Conservation (phyloP, 2,329 filamentous ascomycete species). For the Lachnellula suecica region DNA sequence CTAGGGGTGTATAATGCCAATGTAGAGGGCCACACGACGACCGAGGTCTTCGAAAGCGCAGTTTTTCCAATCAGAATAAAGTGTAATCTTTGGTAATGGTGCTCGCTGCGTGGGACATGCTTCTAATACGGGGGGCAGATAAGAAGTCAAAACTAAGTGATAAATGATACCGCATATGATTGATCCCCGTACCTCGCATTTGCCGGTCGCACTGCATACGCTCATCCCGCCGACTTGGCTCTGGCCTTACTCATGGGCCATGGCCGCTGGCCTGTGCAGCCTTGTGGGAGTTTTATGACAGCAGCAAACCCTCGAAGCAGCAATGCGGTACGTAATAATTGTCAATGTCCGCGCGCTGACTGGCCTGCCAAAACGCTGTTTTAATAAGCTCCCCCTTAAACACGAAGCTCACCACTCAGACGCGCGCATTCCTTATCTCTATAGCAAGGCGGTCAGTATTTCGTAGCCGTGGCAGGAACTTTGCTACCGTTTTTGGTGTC, state of each 20-base stretch:
- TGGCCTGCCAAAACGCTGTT: conserved; percentile 3
- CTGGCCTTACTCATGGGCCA: not conserved
- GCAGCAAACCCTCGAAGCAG: conserved; percentile 24
- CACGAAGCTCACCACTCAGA: conserved; percentile 4
- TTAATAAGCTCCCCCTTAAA: not conserved
- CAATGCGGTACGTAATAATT: conserved; percentile 28
- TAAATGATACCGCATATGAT: too few relatives aligned
- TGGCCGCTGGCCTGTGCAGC: not conserved
- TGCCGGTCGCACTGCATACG: conserved; percentile 12
- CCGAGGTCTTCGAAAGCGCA: too few relatives aligned
- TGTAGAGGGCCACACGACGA: not conserved
- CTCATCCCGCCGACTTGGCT: not conserved
- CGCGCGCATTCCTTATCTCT: conserved; percentile 6
- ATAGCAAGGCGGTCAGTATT: not conserved
- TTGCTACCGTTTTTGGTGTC: not conserved
- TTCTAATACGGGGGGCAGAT: conserved; percentile 5
- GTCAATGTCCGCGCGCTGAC: conserved; percentile 5
- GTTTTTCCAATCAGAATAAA: too few relatives aligned
- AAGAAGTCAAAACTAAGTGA: too few relatives aligned
- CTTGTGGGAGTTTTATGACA: conserved; percentile 23
- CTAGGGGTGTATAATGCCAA: not conserved
- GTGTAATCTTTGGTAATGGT: not conserved
- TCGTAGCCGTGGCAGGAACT: not conserved
- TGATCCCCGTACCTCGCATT: conserved; percentile 22
- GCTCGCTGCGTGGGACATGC: conserved; percentile 6